These are phyloP conservation scores for Aspergillus sp. DNA, from an alignment of 2,329 filamentous ascomycete genomes.

Conservation along the genomic window DNA sequence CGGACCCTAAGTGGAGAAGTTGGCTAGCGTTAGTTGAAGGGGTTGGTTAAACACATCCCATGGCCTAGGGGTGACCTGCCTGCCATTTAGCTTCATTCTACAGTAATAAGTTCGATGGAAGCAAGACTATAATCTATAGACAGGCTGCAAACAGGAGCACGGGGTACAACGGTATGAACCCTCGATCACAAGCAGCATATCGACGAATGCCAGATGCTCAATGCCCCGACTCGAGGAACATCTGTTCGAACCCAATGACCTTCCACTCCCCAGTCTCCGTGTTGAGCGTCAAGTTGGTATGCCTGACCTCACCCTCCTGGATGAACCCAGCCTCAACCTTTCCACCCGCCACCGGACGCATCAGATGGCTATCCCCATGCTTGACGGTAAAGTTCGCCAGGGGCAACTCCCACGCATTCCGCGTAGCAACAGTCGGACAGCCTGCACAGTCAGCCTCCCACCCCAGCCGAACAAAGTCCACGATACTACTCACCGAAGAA, in stretches of 20 bases:
- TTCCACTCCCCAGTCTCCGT: constrained; percentile 30
- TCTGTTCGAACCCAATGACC: constrained; percentile 11
- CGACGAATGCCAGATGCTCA: too few relatives aligned
- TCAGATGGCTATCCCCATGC: constrained; percentile 59
- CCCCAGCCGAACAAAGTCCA: not conserved
- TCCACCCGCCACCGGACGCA: constrained; percentile 49
- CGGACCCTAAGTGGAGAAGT: too few relatives aligned
- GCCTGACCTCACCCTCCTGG: constrained; percentile 29
- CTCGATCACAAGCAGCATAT: too few relatives aligned
- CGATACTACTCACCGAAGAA: constrained; percentile 62
- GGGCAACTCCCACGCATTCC: constrained; percentile 64
- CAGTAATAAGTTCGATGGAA: too few relatives aligned
- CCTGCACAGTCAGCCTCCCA: constrained; percentile 24
- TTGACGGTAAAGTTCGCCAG: constrained; percentile 70
- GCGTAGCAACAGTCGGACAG: constrained; percentile 23
- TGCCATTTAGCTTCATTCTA: too few relatives aligned
- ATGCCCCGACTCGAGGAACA: constrained; percentile 6
- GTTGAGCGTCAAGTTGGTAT: constrained; percentile 34
- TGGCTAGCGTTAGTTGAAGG: too few relatives aligned
- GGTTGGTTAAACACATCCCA: too few relatives aligned
- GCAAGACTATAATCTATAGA: too few relatives aligned
- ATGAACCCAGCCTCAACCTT: constrained; percentile 44
- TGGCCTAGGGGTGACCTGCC: too few relatives aligned
- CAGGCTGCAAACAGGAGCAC: too few relatives aligned
- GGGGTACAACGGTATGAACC: too few relatives aligned